phyloP scores from a whole-genome alignment of 2,329 filamentous ascomycete genomes.

The Paracoccidioides brasiliensis region DNA sequence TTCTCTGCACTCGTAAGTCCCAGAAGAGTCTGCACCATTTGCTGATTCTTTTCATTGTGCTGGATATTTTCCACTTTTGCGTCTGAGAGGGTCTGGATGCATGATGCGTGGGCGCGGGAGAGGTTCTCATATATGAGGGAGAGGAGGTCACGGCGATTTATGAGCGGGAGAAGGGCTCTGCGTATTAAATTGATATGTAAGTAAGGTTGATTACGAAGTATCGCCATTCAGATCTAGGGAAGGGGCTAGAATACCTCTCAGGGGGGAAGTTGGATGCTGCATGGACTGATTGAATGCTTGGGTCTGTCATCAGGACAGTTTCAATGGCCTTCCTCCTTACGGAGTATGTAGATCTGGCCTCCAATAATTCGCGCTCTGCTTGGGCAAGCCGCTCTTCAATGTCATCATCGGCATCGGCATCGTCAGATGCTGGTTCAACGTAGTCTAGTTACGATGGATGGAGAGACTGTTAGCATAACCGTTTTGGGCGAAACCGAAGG shows the following conservation, averaged over 20 bases:
- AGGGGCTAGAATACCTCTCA: slow-evolving; percentile 45
- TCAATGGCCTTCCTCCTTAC: slow-evolving; percentile 57
- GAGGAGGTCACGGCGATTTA: slow-evolving; percentile 55
- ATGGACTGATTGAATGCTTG: slow-evolving; percentile 66
- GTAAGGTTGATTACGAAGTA: background rate
- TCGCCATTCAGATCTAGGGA: background rate
- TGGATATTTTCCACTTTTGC: slow-evolving; percentile 47
- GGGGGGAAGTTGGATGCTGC: slow-evolving; percentile 49
- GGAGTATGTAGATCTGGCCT: slow-evolving; percentile 56
- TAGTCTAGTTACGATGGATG: slow-evolving; percentile 7
- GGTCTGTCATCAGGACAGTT: slow-evolving; percentile 57
- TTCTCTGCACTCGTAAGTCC: slow-evolving; percentile 48
- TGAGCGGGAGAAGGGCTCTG: slow-evolving; percentile 53
- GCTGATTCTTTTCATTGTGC: slow-evolving; percentile 47
- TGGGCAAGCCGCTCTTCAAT: slow-evolving; percentile 38
- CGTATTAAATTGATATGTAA: slow-evolving; percentile 7
- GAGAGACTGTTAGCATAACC: background rate
- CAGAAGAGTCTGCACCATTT: slow-evolving; percentile 50
- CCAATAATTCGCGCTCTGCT: slow-evolving; percentile 53
- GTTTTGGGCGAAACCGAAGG: background rate
- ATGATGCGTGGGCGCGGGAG: slow-evolving; percentile 39
- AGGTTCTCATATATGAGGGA: slow-evolving; percentile 51
- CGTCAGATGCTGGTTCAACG: slow-evolving; percentile 30
- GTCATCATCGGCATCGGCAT: slow-evolving; percentile 39
- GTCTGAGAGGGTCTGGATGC: slow-evolving; percentile 41